phyloP scores from a whole-genome alignment of 1,284 basidiomycete genomes.

The Schizophyllum commune region DNA sequence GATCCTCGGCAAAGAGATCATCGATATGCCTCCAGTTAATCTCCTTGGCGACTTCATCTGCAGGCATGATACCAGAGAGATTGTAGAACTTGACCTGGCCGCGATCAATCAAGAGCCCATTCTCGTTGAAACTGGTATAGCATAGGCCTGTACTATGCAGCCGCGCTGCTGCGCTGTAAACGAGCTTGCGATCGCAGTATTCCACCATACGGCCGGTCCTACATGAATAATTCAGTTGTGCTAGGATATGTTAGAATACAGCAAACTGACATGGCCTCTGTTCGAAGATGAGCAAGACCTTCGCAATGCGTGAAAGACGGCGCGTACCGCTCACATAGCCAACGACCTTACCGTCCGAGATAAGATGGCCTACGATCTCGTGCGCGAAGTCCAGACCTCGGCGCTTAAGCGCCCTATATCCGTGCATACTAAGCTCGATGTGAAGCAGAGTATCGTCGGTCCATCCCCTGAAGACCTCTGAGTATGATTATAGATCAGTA shows the following conservation, averaged over 20 bases:
- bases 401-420: neutral
- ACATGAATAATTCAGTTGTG: neutral
- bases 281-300: neutral
- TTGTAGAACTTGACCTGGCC: neutral
- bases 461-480: neutral
- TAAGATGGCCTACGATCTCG: neutral
- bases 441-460: neutral
- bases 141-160: neutral
- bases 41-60: neutral
- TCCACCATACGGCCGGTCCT: neutral
- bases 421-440: neutral
- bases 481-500: neutral
- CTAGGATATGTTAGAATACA: neutral
- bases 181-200: neutral
- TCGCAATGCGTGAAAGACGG: neutral
- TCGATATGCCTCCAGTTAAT: neutral
- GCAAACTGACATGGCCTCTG: neutral
- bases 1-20: neutral
- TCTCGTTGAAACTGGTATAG: neutral
- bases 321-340: neutral
- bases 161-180: neutral
- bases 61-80: neutral
- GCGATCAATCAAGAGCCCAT: neutral
- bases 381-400: neutral
- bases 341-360: neutral